Percentiles rank a stretch among this genome's conserved stretches.
Evolutionary conservation across 352 stramenopile genomes (phyloP).

Genomic region (Phytophthora tentaculata): DNA sequence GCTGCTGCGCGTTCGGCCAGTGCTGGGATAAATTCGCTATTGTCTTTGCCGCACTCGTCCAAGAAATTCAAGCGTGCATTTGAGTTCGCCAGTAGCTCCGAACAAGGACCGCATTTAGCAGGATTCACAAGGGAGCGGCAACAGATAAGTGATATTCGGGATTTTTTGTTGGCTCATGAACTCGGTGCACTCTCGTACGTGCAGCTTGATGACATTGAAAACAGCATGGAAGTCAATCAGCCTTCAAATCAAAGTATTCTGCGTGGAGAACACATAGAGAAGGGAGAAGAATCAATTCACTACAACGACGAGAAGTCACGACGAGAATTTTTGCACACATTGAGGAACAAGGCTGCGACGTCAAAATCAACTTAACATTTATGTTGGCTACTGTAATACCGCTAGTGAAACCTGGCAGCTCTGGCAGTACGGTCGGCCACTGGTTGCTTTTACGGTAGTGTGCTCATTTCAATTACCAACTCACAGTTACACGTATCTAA

Average conservation of each 20-base stretch:
- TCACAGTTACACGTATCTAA: too few relatives aligned
- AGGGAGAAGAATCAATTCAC: slow-evolving; percentile 13
- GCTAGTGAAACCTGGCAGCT: background rate
- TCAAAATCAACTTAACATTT: slow-evolving; percentile 22
- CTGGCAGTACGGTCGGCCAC: too few relatives aligned
- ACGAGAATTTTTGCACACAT: slow-evolving; percentile 27
- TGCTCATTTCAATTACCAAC: too few relatives aligned
- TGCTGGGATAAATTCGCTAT: background rate
- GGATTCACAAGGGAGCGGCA: slow-evolving; percentile 15
- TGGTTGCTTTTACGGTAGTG: too few relatives aligned
- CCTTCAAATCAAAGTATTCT: background rate
- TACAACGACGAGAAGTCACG: slow-evolving; percentile 35
- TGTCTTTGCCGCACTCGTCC: slow-evolving; percentile 16
- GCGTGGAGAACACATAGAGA: background rate
- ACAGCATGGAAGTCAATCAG: background rate
- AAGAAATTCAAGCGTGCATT: slow-evolving; percentile 37
- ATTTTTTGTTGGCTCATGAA: slow-evolving; percentile 38
- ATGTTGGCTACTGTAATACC: background rate
- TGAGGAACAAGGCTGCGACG: slow-evolving; percentile 24
- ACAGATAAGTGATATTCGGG: slow-evolving; percentile 29
- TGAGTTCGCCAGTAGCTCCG: slow-evolving; percentile 9
- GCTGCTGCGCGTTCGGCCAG: slow-evolving; percentile 7
- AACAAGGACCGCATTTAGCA: background rate
- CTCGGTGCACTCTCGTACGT: slow-evolving; percentile 24
- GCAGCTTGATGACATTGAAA: background rate